Conservation (phyloP, 1,284 basidiomycete species). For the Phellinidium pouzarii region DNA sequence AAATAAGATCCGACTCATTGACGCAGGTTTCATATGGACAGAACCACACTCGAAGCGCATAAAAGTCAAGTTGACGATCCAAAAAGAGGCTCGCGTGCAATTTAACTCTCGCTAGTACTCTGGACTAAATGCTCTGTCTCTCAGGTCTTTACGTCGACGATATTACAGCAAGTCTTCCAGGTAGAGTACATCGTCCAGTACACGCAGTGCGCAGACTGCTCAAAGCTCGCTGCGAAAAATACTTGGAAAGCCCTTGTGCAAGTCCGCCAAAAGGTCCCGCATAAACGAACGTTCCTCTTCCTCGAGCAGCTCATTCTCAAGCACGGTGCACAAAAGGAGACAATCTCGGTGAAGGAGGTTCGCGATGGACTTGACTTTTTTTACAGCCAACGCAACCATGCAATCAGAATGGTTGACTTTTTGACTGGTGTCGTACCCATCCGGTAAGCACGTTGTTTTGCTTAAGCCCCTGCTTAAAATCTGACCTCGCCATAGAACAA, state of each 20-base stretch:
- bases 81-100: constrained; percentile 80
- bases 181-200: constrained; percentile 95
- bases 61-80: constrained; percentile 91
- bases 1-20: constrained; percentile 90
- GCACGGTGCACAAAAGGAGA: constrained; percentile 95
- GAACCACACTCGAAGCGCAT: constrained; percentile 96
- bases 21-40: constrained; percentile 99
- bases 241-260: constrained; percentile 98
- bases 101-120: no score
- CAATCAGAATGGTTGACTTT: constrained; percentile 98
- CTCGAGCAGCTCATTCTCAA: constrained; percentile 97
- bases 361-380: constrained; percentile 97
- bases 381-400: constrained; percentile 86
- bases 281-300: constrained; percentile 97
- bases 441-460: constrained; percentile 42
- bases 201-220: constrained; percentile 92
- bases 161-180: constrained; percentile 97
- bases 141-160: constrained; percentile 88
- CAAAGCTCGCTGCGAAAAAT: constrained; percentile 93
- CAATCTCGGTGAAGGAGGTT: constrained; percentile 88
- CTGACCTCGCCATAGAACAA: constrained; percentile 48
- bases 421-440: constrained; percentile 83
- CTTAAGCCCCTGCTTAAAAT: not conserved
- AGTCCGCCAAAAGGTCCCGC: constrained; percentile 94
- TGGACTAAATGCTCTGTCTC: no score